Evolutionary conservation across 2,329 filamentous ascomycete species (phyloP).

Genomic region (Setomelanomma holmii): DNA sequence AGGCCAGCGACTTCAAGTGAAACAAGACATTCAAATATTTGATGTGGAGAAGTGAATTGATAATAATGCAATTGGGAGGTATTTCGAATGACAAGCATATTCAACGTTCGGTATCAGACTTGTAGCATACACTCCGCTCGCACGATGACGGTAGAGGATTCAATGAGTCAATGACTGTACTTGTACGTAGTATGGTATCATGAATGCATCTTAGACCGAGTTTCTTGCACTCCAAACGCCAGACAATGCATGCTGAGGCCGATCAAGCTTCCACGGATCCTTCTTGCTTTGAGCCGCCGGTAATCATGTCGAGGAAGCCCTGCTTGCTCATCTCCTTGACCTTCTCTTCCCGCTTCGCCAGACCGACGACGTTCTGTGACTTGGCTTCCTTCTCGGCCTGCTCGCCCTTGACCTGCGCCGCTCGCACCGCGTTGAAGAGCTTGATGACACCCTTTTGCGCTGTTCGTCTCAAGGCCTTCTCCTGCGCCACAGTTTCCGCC

Average conservation of each 20-base stretch:
- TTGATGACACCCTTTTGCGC: conserved; percentile 94
- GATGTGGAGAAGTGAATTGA: too few relatives aligned
- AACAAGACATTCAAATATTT: neutral
- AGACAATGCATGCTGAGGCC: neutral
- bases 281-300: conserved; percentile 58
- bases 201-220: conserved; percentile 2
- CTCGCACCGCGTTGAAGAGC: conserved; percentile 93
- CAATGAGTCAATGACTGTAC: neutral
- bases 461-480: conserved; percentile 82
- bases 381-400: conserved; percentile 75
- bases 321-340: conserved; percentile 97
- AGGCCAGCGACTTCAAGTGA: conserved; percentile 83
- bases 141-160: neutral
- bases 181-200: conserved; percentile 9
- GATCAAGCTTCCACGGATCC: conserved; percentile 15
- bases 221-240: neutral
- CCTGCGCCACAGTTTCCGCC: conserved; percentile 68
- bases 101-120: too few relatives aligned
- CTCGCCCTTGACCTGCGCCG: conserved; percentile 86
- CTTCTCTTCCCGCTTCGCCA: conserved; percentile 81
- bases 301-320: conserved; percentile 91
- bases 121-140: neutral
- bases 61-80: too few relatives aligned
- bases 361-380: conserved; percentile 78
- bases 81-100: too few relatives aligned